Conservation (phyloP, 2,329 filamentous ascomycete genomes). For the Epichloe typhina region DNA sequence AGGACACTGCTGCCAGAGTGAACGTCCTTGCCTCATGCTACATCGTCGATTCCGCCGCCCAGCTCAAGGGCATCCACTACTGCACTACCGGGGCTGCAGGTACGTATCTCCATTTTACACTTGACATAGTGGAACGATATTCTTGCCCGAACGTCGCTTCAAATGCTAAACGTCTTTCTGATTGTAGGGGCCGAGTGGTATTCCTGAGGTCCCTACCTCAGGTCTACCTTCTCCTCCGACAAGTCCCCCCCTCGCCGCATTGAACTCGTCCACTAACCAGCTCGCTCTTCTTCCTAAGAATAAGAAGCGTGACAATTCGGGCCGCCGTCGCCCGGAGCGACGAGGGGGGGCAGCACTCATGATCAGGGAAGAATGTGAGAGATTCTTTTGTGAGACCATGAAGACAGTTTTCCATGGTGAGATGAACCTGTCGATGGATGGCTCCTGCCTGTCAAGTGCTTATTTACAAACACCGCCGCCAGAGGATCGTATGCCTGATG, state of each 20-base stretch:
- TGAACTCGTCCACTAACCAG: constrained; percentile 50
- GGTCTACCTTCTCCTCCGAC: constrained; percentile 71
- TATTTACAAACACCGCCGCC: constrained; percentile 41
- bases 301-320: constrained; percentile 30
- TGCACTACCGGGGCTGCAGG: constrained; percentile 82
- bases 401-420: constrained; percentile 91
- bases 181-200: constrained; percentile 69
- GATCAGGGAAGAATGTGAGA: constrained; percentile 99
- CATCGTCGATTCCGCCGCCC: constrained; percentile 59
- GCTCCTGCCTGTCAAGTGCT: constrained; percentile 79
- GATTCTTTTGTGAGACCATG: constrained; percentile 96
- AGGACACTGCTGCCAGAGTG: constrained; percentile 48
- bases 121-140: neutral
- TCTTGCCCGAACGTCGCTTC: neutral
- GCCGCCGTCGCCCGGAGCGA: constrained; percentile 31
- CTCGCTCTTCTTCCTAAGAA: constrained; percentile 49
- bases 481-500: constrained; percentile 29
- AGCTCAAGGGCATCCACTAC: constrained; percentile 80
- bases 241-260: constrained; percentile 78
- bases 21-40: constrained; percentile 89
- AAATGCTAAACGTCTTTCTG: constrained; percentile 8
- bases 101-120: constrained; percentile 18
- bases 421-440: constrained; percentile 62
- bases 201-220: constrained; percentile 82
- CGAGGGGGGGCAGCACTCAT: constrained; percentile 89